Base-by-base conservation (phyloP, 306 rosid genomes). In the Bauhinia variegata region DNA sequence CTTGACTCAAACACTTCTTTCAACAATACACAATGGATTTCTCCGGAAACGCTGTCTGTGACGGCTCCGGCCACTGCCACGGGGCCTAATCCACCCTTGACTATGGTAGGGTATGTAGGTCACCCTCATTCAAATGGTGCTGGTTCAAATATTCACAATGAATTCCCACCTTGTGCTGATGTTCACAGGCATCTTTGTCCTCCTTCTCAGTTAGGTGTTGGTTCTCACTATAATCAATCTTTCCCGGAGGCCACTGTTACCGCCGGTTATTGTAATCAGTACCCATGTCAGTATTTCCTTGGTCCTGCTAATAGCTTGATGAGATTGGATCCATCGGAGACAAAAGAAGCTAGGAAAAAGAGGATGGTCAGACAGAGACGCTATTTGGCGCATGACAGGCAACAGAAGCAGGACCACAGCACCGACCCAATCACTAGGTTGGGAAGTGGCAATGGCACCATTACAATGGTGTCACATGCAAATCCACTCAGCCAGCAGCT, bases 291-390 rank as follows among this genome's bases (percentile, higher is more conserved):
- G 4, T 80, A 65, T 61, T 72, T 51, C 32, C 69, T 60, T 0
- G 79, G 66, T 11, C 65, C 37, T 0, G 61, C 66, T 11, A 78
- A 75, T 28, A 66, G 70, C 6, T 61, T 79, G 67, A 60, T 43
- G 81, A 80, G 83, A 48, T 43, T 77, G 14, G 87, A 82, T 3
- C 72, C 87, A 0, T 81, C 82, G 4, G 91, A 86, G 2, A 83
- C 95, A 0, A 88, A 79, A 67, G 95, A 88, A 68, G 95, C 95
- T 0, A 64, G 95, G 65, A 88, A 88, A 80, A 88, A 88, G 80
- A 67, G 95, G 63, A 88, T 88, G 95, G 89, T 84, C 5, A 85
- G 91, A 62, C 88, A 85, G 57, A 80, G 88, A 13, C 55, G 85
- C 66, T 57, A 58, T n/a, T 53, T 73, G 4, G 68, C 83, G 4